Conservation (phyloP, 331 rosid species). For the Pyrus hybrid region DNA sequence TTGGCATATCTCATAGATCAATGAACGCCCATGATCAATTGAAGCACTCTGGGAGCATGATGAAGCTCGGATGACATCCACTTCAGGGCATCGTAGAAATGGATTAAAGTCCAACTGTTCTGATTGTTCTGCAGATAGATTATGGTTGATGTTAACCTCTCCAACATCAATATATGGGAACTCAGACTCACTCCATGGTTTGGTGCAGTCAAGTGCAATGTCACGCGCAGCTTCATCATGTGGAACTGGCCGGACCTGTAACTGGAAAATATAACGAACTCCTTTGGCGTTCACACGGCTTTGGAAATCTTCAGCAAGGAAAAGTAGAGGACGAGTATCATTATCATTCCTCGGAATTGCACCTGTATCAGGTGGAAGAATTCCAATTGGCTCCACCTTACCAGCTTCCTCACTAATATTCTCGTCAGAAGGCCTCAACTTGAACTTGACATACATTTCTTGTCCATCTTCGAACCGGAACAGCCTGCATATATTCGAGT, state of each 20-base stretch:
- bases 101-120: constrained; percentile 71
- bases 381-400: constrained; percentile 64
- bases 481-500: constrained; percentile 69
- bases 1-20: constrained; percentile 87
- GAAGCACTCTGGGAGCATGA: constrained; percentile 86
- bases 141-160: constrained; percentile 53
- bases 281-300: constrained; percentile 47
- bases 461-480: constrained; percentile 55
- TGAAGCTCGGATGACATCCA: constrained; percentile 66
- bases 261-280: constrained; percentile 59
- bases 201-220: constrained; percentile 62
- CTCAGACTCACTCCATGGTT: constrained; percentile 79
- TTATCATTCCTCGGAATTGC: constrained; percentile 67
- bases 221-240: constrained; percentile 46
- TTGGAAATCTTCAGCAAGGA: constrained; percentile 75
- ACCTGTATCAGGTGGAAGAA: constrained; percentile 93
- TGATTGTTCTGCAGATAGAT: constrained; percentile 53
- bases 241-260: constrained; percentile 64
- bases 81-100: constrained; percentile 49
- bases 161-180: constrained; percentile 75
- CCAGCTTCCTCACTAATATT: constrained; percentile 56
- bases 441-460: constrained; percentile 79
- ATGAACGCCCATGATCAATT: constrained; percentile 90
- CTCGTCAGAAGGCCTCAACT: constrained; percentile 59
- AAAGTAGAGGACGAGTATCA: constrained; percentile 71